phyloP scores from a whole-genome alignment of 2,329 filamentous ascomycete species.

The Fusarium sp. region DNA sequence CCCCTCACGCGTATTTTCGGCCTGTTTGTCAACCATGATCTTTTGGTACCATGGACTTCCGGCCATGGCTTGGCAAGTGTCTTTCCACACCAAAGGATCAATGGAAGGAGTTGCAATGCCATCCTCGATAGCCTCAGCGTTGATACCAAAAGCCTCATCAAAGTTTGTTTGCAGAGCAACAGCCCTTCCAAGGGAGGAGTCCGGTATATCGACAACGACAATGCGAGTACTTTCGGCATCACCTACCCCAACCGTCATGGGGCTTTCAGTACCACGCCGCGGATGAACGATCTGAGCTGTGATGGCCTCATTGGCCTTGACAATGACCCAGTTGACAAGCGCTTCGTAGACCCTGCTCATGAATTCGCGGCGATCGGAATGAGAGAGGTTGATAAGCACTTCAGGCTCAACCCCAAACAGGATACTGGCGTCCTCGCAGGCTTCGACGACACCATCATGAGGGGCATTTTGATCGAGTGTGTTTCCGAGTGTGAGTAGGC shows the following conservation, averaged over 20 bases:
- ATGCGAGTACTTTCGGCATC: constrained; percentile 91
- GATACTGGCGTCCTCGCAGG: constrained; percentile 90
- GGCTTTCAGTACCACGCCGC: constrained; percentile 68
- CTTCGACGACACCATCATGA: constrained; percentile 83
- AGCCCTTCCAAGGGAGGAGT: constrained; percentile 84
- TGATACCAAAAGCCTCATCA: constrained; percentile 90
- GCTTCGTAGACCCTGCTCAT: constrained; percentile 93
- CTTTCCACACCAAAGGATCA: constrained; percentile 89
- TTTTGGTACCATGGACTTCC: constrained; percentile 84
- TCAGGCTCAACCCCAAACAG: constrained; percentile 92
- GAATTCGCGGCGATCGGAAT: constrained; percentile 84
- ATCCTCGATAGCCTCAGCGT: constrained; percentile 96
- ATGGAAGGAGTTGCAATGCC: constrained; percentile 79
- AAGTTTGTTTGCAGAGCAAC: constrained; percentile 90
- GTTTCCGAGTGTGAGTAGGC: constrained; percentile 91
- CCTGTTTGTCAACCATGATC: constrained; percentile 73
- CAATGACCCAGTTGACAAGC: constrained; percentile 93
- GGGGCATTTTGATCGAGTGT: constrained; percentile 87
- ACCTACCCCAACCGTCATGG: constrained; percentile 62
- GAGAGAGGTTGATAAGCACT: constrained; percentile 80
- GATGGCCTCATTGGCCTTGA: constrained; percentile 90
- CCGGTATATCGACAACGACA: constrained; percentile 87
- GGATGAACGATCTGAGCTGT: constrained; percentile 75
- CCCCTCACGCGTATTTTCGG: constrained; percentile 78
- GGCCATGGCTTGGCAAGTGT: constrained; percentile 77